Base-by-base conservation (phyloP, 2,329 filamentous ascomycete species). In the Coniochaeta sp. region DNA sequence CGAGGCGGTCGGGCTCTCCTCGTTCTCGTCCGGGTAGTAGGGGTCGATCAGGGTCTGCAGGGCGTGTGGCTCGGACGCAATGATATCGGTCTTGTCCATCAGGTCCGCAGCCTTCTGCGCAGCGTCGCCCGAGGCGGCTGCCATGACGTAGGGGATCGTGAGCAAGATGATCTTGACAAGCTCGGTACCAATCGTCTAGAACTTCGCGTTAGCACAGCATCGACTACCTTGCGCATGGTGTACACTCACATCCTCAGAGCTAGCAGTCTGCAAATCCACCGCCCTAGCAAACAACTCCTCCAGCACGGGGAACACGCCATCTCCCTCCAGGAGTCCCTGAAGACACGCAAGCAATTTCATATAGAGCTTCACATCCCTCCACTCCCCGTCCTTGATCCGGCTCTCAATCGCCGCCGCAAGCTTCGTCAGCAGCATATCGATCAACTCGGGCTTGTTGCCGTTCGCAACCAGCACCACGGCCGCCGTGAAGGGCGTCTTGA, bases 401-500 rank as follows among this genome's bases (percentile, higher is more conserved):
- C 77, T 73, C 65, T 95, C 87, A 28, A 86, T 72, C 49, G 77
- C 75, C 31, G 75, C 72, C 1, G 78, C 78, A 40, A 85, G 74
- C 58, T 80, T 82, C 49, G 72, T 76, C 58, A 97, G 74, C 20
- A 95, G 74, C 57, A 90, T 82, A 32, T 78, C 77, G 28, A 86
- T 81, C 31, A 95, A 76, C 58, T 94, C 87, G 5, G 86, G 77
- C 64, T 89, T 90, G 60, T 87, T 72, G 24, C 82, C 80, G 71
- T 97, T 96, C 58, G 85, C 80, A 52, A 90, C 80, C 53, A 96
- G 78, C 42, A 95, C 79, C 14, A 92, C 85, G 18, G 88, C 89
- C 9, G 91, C 91, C 32, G 95, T 79, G 65, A 96, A 97, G 0
- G 94, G 92, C n/a, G 91, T 95, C 76, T 97, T 97, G 68, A 99